These are phyloP conservation scores for Hydrangea macrophylla DNA, from an alignment of 148 eudicot genomes.

Conservation along the genomic window DNA sequence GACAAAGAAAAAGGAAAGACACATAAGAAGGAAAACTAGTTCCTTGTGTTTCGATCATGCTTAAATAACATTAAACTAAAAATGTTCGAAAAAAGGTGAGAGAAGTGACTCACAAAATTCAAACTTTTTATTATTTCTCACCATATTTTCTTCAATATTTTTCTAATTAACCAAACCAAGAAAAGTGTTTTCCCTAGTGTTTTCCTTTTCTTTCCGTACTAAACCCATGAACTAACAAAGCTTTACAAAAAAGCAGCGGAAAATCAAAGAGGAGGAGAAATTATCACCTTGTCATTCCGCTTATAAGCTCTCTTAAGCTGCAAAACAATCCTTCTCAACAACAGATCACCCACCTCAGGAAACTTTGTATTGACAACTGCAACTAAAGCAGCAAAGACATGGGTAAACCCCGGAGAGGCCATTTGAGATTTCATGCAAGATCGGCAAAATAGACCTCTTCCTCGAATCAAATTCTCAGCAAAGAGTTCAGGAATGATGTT, in stretches of 20 bases:
- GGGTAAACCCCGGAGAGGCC: slow-evolving; percentile 90
- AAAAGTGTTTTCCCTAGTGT: too few species aligned
- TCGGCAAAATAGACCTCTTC: slow-evolving; percentile 83
- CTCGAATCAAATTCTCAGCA: slow-evolving; percentile 77
- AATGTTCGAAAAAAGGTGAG: too few species aligned
- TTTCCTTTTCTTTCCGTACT: too few species aligned
- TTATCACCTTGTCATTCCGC: slow-evolving; percentile 77
- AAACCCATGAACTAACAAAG: background rate
- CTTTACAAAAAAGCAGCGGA: background rate
- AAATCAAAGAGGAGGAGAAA: too few species aligned
- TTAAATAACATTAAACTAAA: too few species aligned
- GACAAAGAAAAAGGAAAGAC: too few species aligned
- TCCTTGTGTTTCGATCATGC: too few species aligned
- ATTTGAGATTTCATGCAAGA: slow-evolving; percentile 90
- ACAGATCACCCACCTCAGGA: slow-evolving; percentile 81
- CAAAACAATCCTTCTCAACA: slow-evolving; percentile 68
- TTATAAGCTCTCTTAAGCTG: slow-evolving; percentile 83
- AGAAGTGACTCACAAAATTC: too few species aligned
- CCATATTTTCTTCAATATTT: too few species aligned
- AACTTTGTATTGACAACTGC: slow-evolving; percentile 87
- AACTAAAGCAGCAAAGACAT: slow-evolving; percentile 84
- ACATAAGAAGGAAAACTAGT: too few species aligned
- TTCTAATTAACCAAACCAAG: too few species aligned
- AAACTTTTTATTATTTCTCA: too few species aligned
- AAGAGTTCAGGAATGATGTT: slow-evolving; percentile 77